These are phyloP conservation scores for Xylaria multiplex DNA, from an alignment of 2,329 filamentous ascomycete species.

Conservation along the genomic window DNA sequence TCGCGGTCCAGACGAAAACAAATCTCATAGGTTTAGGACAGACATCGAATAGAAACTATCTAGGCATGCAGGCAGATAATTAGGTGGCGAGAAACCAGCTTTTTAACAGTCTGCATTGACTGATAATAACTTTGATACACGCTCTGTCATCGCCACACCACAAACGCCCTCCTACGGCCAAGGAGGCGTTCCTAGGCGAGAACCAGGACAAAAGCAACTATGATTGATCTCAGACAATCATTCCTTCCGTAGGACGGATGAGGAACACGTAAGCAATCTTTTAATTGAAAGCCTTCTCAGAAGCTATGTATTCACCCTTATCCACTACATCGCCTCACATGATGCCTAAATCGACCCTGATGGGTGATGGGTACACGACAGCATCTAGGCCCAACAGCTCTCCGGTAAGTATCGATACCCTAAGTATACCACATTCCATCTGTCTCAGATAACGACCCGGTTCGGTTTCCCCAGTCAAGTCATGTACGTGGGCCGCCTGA, in stretches of 20 bases:
- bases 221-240: not conserved
- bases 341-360: conserved; percentile 17
- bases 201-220: conserved; percentile 18
- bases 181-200: conserved; percentile 13
- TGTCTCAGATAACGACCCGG: conserved; percentile 6
- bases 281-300: not conserved
- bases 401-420: conserved; percentile 21
- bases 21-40: not conserved
- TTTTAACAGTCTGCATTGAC: conserved; percentile 7
- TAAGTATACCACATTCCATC: conserved; percentile 5
- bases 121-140: conserved; percentile 9
- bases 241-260: not conserved
- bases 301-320: not conserved
- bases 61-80: conserved; percentile 18
- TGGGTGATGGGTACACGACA: conserved; percentile 25
- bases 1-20: not conserved
- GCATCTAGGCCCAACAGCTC: conserved; percentile 14
- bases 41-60: not conserved
- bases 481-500: conserved; percentile 15
- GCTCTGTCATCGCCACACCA: conserved; percentile 4
- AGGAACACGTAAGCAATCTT: conserved; percentile 9
- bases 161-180: not conserved
- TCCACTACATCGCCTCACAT: conserved; percentile 16
- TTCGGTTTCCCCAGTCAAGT: conserved; percentile 6
- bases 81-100: conserved; percentile 5